Conservation (phyloP, 2,329 filamentous ascomycete species). For the Neofusicoccum parvum region DNA sequence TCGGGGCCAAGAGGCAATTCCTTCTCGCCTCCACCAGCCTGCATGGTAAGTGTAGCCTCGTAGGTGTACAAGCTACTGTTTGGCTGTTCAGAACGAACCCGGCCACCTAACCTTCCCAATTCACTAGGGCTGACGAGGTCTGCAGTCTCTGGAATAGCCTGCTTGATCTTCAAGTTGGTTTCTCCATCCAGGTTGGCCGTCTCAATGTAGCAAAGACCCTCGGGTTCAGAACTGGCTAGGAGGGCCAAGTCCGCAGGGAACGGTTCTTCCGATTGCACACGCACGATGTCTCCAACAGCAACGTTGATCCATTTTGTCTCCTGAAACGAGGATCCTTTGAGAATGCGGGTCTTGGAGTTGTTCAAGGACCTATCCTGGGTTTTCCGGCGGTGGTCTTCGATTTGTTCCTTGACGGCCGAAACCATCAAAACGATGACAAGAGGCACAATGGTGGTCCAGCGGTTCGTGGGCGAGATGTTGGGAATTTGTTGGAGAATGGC, state of each 20-base stretch:
- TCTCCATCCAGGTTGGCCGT: constrained; percentile 97
- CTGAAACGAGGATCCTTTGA: constrained; percentile 81
- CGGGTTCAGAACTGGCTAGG: constrained; percentile 91
- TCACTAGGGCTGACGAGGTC: constrained; percentile 84
- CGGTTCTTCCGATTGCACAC: constrained; percentile 90
- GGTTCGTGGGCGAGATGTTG: constrained; percentile 89
- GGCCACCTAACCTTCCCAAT: constrained; percentile 80
- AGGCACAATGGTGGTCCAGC: constrained; percentile 95
- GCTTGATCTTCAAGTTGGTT: constrained; percentile 98
- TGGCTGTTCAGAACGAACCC: constrained; percentile 90
- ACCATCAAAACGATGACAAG: constrained; percentile 85
- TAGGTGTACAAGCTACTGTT: constrained; percentile 99
- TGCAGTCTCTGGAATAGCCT: constrained; percentile 90
- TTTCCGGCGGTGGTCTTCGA: constrained; percentile 91
- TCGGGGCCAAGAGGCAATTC: constrained; percentile 88
- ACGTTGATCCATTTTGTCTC: constrained; percentile 94
- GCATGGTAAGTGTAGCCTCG: constrained; percentile 91
- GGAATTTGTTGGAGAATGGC: constrained; percentile 94
- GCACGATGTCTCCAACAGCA: constrained; percentile 85
- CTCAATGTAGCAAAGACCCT: constrained; percentile 97
- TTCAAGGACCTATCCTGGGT: constrained; percentile 85
- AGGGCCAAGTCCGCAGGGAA: constrained; percentile 94
- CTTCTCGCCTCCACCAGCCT: constrained; percentile 87
- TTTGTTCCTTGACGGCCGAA: constrained; percentile 91
- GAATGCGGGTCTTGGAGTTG: constrained; percentile 78